phyloP scores from a whole-genome alignment of 2,329 filamentous ascomycete genomes.

The Trichoderma hamatum region DNA sequence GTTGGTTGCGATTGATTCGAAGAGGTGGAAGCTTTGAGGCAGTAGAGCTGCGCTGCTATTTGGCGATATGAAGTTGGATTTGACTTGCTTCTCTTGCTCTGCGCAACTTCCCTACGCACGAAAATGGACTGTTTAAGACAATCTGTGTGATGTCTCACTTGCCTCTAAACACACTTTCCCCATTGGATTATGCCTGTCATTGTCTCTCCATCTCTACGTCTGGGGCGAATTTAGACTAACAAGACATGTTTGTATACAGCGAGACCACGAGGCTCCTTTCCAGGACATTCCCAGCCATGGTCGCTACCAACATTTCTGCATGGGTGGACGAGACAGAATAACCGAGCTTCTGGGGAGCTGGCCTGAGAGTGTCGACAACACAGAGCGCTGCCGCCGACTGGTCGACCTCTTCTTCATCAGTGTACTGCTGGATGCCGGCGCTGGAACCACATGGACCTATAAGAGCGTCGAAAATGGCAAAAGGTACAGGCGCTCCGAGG shows the following conservation, averaged over 20 bases:
- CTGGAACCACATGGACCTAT: constrained; percentile 89
- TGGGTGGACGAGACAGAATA: constrained; percentile 75
- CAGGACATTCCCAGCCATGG: constrained; percentile 80
- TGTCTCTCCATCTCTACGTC: no score
- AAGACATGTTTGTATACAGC: constrained; percentile 37
- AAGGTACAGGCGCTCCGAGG: constrained; percentile 82
- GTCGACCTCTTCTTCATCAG: constrained; percentile 80
- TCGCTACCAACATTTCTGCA: constrained; percentile 80
- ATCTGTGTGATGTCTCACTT: no score
- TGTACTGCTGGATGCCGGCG: constrained; percentile 83
- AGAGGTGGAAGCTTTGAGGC: not conserved
- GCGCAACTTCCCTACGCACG: not conserved
- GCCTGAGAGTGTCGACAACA: constrained; percentile 68
- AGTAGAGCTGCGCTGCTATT: not conserved
- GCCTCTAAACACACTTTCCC: not conserved
- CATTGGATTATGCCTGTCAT: no score
- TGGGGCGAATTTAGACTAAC: not conserved
- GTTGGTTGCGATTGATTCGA: not conserved
- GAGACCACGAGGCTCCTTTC: constrained; percentile 60
- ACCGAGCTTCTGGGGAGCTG: constrained; percentile 71
- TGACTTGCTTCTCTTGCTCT: not conserved
- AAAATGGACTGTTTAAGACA: not conserved
- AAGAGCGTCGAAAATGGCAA: constrained; percentile 87
- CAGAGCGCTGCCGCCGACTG: constrained; percentile 73
- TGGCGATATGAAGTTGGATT: not conserved